Conservation (phyloP, 495 filamentous ascomycete species). For the Penicillium nucicola region DNA sequence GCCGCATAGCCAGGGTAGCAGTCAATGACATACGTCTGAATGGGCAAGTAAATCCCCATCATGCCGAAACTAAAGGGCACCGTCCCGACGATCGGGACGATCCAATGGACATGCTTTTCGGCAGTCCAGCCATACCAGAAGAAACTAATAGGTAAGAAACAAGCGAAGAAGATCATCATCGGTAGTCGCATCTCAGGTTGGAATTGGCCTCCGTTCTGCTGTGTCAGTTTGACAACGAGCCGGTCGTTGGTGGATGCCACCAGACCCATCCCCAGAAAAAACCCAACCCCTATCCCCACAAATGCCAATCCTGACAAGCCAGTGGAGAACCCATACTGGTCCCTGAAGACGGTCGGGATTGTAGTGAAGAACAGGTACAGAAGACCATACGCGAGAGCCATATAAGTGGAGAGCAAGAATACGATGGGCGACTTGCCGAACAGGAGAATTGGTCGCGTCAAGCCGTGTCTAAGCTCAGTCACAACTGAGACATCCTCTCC, state of each 20-base stretch:
- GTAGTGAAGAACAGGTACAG: conserved; percentile 61
- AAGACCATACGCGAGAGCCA: conserved; percentile 57
- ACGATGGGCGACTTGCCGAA: conserved; percentile 57
- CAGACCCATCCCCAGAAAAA: background rate
- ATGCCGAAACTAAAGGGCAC: conserved; percentile 51
- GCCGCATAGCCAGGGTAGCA: conserved; percentile 58
- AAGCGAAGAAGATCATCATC: conserved; percentile 1
- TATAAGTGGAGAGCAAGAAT: conserved; percentile 53
- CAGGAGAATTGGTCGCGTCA: conserved; percentile 46
- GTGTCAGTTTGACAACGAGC: background rate
- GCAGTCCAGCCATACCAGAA: conserved; percentile 66
- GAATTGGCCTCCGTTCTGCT: background rate
- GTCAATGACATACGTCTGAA: conserved; percentile 60
- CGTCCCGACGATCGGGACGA: conserved; percentile 44
- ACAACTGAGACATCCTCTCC: conserved; percentile 19
- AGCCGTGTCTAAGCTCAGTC: conserved; percentile 34
- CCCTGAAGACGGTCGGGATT: conserved; percentile 49
- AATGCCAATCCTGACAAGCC: conserved; percentile 10
- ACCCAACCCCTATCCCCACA: conserved; percentile 7
- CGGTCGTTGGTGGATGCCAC: background rate
- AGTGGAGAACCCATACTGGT: conserved; percentile 43
- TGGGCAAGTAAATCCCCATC: conserved; percentile 48
- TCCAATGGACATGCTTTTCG: conserved; percentile 48
- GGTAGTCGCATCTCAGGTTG: conserved; percentile 1
- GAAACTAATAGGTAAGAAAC: conserved; percentile 48